Evolutionary conservation across 257 asterid species (phyloP).

Genomic region (Rauvolfia tetraphylla): DNA sequence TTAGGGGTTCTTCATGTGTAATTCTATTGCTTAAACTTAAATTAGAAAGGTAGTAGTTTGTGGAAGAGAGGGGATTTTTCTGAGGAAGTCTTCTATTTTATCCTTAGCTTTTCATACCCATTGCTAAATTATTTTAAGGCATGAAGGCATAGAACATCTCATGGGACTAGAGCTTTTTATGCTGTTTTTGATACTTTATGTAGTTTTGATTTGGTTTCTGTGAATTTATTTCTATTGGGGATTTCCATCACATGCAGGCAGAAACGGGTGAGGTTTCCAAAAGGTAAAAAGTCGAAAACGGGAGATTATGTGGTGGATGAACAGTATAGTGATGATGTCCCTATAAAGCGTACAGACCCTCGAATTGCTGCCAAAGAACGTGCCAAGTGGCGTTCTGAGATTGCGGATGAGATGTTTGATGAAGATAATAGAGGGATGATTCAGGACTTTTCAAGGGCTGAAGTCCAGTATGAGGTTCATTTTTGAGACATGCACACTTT

Average conservation of each 20-base stretch:
- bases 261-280: conserved; percentile 83
- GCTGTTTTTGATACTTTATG: not conserved
- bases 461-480: conserved; percentile 62
- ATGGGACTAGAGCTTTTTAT: not conserved
- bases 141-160: not conserved
- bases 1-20: not conserved
- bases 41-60: not conserved
- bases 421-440: conserved; percentile 48
- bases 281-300: conserved; percentile 76
- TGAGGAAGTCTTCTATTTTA: not conserved
- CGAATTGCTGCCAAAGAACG: conserved; percentile 69
- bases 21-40: not conserved
- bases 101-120: not conserved
- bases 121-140: not conserved
- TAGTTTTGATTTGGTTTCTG: not conserved
- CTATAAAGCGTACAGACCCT: conserved; percentile 38
- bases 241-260: conserved; percentile 41
- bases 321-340: conserved; percentile 27
- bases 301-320: conserved; percentile 50
- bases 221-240: conserved; percentile 8
- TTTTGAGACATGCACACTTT: not conserved
- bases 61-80: not conserved
- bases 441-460: conserved; percentile 61
- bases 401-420: conserved; percentile 45
- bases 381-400: conserved; percentile 42